Base-by-base conservation (phyloP, 2,329 filamentous ascomycete genomes). In the Chaetomium sp. region DNA sequence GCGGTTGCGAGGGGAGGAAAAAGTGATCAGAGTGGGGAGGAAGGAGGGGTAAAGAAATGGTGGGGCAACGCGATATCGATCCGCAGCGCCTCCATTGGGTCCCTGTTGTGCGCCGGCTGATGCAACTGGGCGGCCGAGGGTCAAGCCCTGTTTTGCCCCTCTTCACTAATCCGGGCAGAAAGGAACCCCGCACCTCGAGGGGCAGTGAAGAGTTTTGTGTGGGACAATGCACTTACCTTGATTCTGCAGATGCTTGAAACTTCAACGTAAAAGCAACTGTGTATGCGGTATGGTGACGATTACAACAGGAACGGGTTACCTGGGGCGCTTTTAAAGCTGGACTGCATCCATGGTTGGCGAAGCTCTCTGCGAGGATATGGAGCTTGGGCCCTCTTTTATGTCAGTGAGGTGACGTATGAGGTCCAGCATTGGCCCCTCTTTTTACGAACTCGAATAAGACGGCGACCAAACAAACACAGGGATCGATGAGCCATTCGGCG, bases 121-220 rank as follows among this genome's bases (percentile, higher is more conserved):
- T 70, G 66, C 60, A 65, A 69, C 67, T 60, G 67, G 60, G 55
- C 64, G 63, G 60, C 62, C 62, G 70, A 72, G 69, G 70, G 70
- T 71, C 70, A 72, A 71, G 70, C 70, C 70, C 70, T 72, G 69
- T 67, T 70, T 68, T 70, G 70, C 70, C 70, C 70, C 70, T 70
- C 70, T 65, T 62, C 45, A 35, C 56, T 31, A 65, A 45, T 59
- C 63, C 54, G 57, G 50, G 29, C 21, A 33, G 38, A 27, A 58
- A 33, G 50, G 42, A 66, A 64, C 61, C 66, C 61, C 61, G 64
- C 66, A 42, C 38, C 16, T 29, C 19, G 38, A 16, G 13, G 38
- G 64, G 27, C 60, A 49, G 57, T 31, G 27, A 57, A 57, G 25
- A 58, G 59, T 42, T 61, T 57, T 23, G 16, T 23, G 16, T 27